A percentile compares a stretch with the other conserved stretches of the same genome.
Evolutionary conservation across 2,329 filamentous ascomycete species (phyloP).

Genomic region (Furcasterigmium furcatum): DNA sequence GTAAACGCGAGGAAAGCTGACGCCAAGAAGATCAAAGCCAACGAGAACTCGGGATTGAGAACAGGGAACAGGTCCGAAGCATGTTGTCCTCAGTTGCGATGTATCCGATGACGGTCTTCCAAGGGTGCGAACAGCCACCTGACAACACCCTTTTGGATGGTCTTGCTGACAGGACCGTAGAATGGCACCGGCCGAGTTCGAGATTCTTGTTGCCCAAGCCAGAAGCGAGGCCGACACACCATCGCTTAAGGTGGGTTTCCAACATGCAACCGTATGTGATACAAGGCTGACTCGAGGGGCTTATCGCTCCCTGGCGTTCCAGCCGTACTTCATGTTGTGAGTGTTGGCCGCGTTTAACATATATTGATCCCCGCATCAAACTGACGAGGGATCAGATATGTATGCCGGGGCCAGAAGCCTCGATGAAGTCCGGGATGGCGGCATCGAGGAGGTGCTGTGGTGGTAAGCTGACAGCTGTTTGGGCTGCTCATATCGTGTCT

Average conservation of each 20-base stretch:
- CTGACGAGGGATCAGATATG: slow-evolving; percentile 32
- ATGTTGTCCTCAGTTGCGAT: slow-evolving; percentile 52
- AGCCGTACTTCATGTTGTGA: slow-evolving; percentile 63
- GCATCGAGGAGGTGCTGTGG: too few species aligned
- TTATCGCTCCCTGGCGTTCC: neutral
- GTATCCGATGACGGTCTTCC: slow-evolving; percentile 51
- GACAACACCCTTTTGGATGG: neutral
- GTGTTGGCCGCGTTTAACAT: slow-evolving; percentile 18
- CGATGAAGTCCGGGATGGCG: too few species aligned
- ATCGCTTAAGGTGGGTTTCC: slow-evolving; percentile 47
- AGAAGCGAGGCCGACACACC: slow-evolving; percentile 49
- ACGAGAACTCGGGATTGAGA: slow-evolving; percentile 48
- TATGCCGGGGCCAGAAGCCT: slow-evolving; percentile 3
- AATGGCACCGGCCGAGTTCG: slow-evolving; percentile 55
- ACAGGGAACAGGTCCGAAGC: slow-evolving; percentile 51
- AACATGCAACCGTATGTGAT: too few species aligned
- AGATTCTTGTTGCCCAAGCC: slow-evolving; percentile 54
- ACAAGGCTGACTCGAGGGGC: too few species aligned
- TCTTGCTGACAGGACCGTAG: slow-evolving; percentile 29
- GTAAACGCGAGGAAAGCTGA: neutral
- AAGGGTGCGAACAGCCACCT: slow-evolving; percentile 35
- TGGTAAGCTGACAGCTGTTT: too few species aligned
- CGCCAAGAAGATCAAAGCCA: slow-evolving; percentile 41
- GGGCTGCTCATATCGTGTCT: too few species aligned
- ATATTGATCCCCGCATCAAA: too few species aligned